Evolutionary conservation across 768 basidiomycete species (phyloP).

Genomic region (Mycena vulgaris): DNA sequence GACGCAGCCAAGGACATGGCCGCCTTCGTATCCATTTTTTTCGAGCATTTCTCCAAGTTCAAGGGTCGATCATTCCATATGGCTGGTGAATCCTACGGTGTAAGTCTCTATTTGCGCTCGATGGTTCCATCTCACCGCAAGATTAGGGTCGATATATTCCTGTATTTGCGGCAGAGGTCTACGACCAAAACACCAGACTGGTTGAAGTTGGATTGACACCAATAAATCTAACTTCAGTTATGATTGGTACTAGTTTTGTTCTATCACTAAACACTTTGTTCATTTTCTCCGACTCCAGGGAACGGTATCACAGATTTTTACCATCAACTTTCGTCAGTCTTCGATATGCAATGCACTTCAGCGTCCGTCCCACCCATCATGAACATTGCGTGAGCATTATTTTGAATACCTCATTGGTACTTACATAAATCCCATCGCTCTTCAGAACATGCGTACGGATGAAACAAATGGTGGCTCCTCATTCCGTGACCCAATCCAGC

Average conservation of each 20-base stretch:
- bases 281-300: constrained; percentile 42
- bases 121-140: neutral
- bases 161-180: constrained; percentile 62
- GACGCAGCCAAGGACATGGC: constrained; percentile 67
- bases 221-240: constrained; percentile 64
- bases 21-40: constrained; percentile 80
- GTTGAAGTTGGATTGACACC: constrained; percentile 61
- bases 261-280: neutral
- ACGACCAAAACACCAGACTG: constrained; percentile 62
- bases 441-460: constrained; percentile 57
- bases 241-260: constrained; percentile 54
- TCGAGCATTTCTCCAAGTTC: constrained; percentile 80
- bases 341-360: constrained; percentile 62
- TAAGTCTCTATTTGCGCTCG: constrained; percentile 43
- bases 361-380: constrained; percentile 55
- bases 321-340: constrained; percentile 57
- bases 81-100: constrained; percentile 71
- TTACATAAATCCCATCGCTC: neutral
- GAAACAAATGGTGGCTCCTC: constrained; percentile 54
- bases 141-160: constrained; percentile 67
- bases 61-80: constrained; percentile 77
- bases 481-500: constrained; percentile 40
- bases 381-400: constrained; percentile 48
- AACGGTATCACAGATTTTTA: constrained; percentile 60
- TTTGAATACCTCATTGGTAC: neutral